Percentiles rank a stretch among this genome's conserved stretches.
Evolutionary conservation across 108 stramenopile species (phyloP).

Genomic region (Halocafeteria seosinensis): DNA sequence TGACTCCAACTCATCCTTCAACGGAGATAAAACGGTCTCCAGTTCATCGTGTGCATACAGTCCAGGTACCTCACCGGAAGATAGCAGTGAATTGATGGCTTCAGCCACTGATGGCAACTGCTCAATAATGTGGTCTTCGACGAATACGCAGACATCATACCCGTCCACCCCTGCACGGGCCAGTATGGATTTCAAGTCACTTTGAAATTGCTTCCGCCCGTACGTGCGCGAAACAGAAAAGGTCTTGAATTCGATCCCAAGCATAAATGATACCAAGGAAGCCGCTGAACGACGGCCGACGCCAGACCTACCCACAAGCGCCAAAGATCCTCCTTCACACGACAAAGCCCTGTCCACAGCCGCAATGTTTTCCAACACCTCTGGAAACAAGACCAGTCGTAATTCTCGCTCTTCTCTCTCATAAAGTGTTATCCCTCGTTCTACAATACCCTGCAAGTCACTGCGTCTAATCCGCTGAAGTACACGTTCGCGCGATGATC

Average conservation of each 20-base stretch:
- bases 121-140: constrained; percentile 38
- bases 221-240: constrained; percentile 21
- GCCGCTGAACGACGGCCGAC: constrained; percentile 33
- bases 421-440: constrained; percentile 31
- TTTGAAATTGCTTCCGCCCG: constrained; percentile 18
- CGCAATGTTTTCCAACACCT: constrained; percentile 30
- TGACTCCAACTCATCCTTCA: constrained; percentile 33
- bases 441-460: constrained; percentile 23
- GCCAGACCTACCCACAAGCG: constrained; percentile 35
- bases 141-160: constrained; percentile 15
- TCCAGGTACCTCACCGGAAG: constrained; percentile 39
- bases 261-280: constrained; percentile 35
- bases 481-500: not conserved
- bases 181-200: constrained; percentile 36
- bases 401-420: constrained; percentile 43
- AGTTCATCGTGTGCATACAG: constrained; percentile 42
- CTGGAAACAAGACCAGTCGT: constrained; percentile 24
- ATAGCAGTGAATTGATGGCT: constrained; percentile 35
- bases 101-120: constrained; percentile 29
- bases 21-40: constrained; percentile 22
- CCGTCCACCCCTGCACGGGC: constrained; percentile 31
- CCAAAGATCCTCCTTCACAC: constrained; percentile 38
- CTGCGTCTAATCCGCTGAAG: constrained; percentile 10
- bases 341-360: constrained; percentile 42
- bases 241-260: constrained; percentile 16